phyloP scores from a whole-genome alignment of 768 basidiomycete genomes.

The Boletus pseudopeckii region DNA sequence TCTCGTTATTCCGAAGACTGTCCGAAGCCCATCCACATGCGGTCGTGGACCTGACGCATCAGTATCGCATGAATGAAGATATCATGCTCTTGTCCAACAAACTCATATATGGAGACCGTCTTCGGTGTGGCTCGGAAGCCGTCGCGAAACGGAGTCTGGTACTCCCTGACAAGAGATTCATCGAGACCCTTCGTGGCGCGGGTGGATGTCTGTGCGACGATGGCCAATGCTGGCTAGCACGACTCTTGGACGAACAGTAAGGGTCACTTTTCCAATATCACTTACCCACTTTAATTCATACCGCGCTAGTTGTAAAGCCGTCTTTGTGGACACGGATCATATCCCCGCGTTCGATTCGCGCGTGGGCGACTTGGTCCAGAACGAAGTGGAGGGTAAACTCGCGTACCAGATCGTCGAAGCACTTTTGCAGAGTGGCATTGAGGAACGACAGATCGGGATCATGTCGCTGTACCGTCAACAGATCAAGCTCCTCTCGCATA shows the following conservation, averaged over 20 bases:
- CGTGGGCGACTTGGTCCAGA: conserved; percentile 88
- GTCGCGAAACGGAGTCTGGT: conserved; percentile 60
- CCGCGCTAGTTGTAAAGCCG: conserved; percentile 64
- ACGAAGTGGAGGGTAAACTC: conserved; percentile 71
- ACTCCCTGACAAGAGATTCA: conserved; percentile 46
- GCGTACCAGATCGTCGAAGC: conserved; percentile 67
- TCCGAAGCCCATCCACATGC: conserved; percentile 84
- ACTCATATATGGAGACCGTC: conserved; percentile 75
- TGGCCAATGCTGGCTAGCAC: conserved; percentile 66
- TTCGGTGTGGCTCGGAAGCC: conserved; percentile 73
- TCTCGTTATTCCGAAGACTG: conserved; percentile 84
- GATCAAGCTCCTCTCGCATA: conserved; percentile 78
- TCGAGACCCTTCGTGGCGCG: conserved; percentile 43
- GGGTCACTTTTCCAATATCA: conserved; percentile 10
- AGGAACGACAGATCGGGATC: conserved; percentile 72
- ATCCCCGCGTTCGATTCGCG: conserved; percentile 78
- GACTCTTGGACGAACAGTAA: conserved; percentile 62
- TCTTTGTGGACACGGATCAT: conserved; percentile 92
- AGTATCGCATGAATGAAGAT: conserved; percentile 96
- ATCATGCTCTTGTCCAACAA: conserved; percentile 91
- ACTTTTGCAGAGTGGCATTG: conserved; percentile 61
- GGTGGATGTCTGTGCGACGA: conserved; percentile 30
- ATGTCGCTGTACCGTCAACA: conserved; percentile 95
- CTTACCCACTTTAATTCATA: background rate
- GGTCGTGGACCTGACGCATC: conserved; percentile 79